Evolutionary conservation across 306 rosid species (phyloP).

Genomic region (Glycine latifolia): DNA sequence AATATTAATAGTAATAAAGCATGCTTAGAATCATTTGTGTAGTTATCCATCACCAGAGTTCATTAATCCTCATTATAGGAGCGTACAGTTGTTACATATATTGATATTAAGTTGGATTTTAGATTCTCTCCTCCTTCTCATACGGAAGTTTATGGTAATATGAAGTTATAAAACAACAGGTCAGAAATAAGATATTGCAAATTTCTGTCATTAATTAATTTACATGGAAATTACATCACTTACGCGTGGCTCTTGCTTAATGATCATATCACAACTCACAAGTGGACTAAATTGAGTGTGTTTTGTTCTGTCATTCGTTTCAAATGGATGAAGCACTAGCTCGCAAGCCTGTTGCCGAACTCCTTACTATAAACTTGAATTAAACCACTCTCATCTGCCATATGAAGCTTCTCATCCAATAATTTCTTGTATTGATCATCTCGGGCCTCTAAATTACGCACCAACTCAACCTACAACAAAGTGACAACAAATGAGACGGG

Average conservation of each 20-base stretch:
- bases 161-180: not conserved
- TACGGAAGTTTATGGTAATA: not conserved
- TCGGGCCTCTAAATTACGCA: constrained; percentile 68
- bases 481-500: constrained; percentile 28
- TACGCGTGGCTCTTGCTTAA: constrained; percentile 31
- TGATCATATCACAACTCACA: constrained; percentile 8
- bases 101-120: too few species aligned
- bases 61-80: not conserved
- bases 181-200: constrained; percentile 21
- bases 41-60: not conserved
- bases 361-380: constrained; percentile 68
- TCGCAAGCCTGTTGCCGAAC: constrained; percentile 64
- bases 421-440: constrained; percentile 77
- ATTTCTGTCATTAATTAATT: constrained; percentile 39
- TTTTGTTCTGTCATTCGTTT: constrained; percentile 8
- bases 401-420: constrained; percentile 74
- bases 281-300: constrained; percentile 1
- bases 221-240: constrained; percentile 46
- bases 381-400: constrained; percentile 59
- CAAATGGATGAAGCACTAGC: constrained; percentile 46
- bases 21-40: not conserved
- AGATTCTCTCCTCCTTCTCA: too few species aligned
- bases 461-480: constrained; percentile 75
- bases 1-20: not conserved
- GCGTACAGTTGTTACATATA: not conserved